Conservation (phyloP, 768 basidiomycete species). For the Hericium coralloides region DNA sequence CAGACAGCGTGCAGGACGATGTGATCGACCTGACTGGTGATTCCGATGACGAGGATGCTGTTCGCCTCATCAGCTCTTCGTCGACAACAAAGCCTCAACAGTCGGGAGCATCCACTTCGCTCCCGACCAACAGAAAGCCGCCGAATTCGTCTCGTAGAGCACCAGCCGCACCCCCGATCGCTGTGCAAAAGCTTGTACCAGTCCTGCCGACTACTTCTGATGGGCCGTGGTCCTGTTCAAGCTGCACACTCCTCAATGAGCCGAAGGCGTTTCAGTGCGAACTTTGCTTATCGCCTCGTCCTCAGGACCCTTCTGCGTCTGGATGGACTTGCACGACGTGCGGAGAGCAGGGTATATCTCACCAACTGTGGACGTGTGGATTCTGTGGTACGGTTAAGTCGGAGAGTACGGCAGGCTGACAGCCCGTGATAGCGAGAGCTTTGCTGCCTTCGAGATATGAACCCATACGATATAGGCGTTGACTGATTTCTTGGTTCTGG, state of each 20-base stretch:
- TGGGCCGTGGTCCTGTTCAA: conserved; percentile 39
- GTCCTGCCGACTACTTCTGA: too few relatives aligned
- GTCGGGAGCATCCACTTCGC: too few relatives aligned
- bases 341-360: conserved; percentile 50
- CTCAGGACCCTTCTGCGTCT: background rate
- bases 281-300: conserved; percentile 37
- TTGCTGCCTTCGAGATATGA: too few relatives aligned
- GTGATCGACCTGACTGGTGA: conserved; percentile 53
- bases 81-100: too few relatives aligned
- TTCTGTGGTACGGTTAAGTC: conserved; percentile 64
- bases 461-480: too few relatives aligned
- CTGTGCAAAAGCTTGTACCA: too few relatives aligned
- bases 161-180: too few relatives aligned
- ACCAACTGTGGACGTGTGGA: conserved; percentile 66
- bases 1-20: conserved; percentile 51
- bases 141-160: background rate
- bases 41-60: conserved; percentile 25
- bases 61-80: too few relatives aligned
- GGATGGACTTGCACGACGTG: conserved; percentile 61
- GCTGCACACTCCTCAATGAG: conserved; percentile 60
- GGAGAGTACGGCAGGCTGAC: conserved; percentile 15
- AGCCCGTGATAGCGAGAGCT: too few relatives aligned
- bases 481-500: too few relatives aligned
- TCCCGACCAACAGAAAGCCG: conserved; percentile 3
- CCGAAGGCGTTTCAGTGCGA: conserved; percentile 41